Percentiles rank a stretch among this genome's conserved stretches.
phyloP scores from a whole-genome alignment of 768 basidiomycete genomes.

The Boletus rex-veris region DNA sequence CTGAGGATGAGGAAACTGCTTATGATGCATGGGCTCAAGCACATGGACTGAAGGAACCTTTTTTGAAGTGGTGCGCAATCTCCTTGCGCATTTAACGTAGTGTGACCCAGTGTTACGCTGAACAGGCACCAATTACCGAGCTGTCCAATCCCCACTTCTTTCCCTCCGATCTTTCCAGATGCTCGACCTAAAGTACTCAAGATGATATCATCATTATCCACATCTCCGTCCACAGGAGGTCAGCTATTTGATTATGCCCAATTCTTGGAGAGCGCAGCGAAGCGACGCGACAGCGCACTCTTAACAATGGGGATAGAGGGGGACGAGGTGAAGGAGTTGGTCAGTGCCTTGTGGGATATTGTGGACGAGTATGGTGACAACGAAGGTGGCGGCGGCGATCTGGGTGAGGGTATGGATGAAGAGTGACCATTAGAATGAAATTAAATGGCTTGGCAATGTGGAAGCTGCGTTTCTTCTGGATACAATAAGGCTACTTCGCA shows the following conservation, averaged over 20 bases:
- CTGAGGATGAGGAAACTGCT: slow-evolving; percentile 30
- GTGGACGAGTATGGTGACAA: slow-evolving; percentile 42
- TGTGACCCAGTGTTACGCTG: slow-evolving; percentile 2
- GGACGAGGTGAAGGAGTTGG: slow-evolving; percentile 58
- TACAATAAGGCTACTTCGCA: no score
- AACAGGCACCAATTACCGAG: slow-evolving; percentile 45
- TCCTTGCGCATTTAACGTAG: not conserved
- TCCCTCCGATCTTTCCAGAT: slow-evolving; percentile 44
- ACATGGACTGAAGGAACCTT: slow-evolving; percentile 28
- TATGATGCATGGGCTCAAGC: slow-evolving; percentile 41
- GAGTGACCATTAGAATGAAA: slow-evolving; percentile 3
- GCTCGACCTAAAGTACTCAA: slow-evolving; percentile 17
- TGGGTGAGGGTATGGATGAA: slow-evolving; percentile 19
- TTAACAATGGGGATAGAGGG: slow-evolving; percentile 40
- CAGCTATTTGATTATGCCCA: slow-evolving; percentile 52
- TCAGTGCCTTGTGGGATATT: slow-evolving; percentile 57
- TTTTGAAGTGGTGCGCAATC: slow-evolving; percentile 38
- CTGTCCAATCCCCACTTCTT: slow-evolving; percentile 62
- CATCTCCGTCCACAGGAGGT: slow-evolving; percentile 36
- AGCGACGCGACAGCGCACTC: slow-evolving; percentile 36
- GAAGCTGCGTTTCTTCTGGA: not conserved
- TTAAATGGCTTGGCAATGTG: not conserved
- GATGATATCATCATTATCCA: slow-evolving; percentile 45
- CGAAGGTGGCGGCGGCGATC: slow-evolving; percentile 21
- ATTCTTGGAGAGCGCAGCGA: slow-evolving; percentile 44